A percentile compares a stretch with the other conserved stretches of the same genome.
phyloP scores from a whole-genome alignment of 2,329 filamentous ascomycete species.

The Chrysoporthe puriensis region DNA sequence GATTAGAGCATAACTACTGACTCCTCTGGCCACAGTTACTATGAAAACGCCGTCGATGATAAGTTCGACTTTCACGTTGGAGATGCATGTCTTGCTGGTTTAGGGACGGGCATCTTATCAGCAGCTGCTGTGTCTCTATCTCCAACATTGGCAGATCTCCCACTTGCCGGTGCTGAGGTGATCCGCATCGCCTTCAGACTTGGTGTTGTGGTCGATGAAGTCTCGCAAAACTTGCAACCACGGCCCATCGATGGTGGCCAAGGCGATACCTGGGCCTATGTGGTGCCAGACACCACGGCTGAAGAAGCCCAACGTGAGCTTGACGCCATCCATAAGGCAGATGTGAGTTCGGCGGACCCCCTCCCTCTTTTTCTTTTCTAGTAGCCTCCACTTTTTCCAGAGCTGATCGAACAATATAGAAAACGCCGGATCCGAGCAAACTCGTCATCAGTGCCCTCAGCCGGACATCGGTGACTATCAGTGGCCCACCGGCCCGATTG shows the following conservation, averaged over 20 bases:
- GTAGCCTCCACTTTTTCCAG: no score
- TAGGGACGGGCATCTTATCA: constrained; percentile 50
- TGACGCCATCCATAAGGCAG: constrained; percentile 37
- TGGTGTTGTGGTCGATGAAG: constrained; percentile 46
- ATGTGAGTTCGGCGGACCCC: constrained; percentile 21
- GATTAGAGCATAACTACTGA: not conserved
- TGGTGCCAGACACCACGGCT: constrained; percentile 40
- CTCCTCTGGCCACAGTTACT: constrained; percentile 33
- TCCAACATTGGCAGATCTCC: constrained; percentile 42
- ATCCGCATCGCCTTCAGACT: constrained; percentile 50
- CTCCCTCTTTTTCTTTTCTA: not conserved
- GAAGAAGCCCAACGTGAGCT: constrained; percentile 43
- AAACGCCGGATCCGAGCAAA: constrained; percentile 38
- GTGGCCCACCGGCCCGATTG: constrained; percentile 42
- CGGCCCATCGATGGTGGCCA: constrained; percentile 29
- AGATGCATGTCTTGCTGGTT: constrained; percentile 41
- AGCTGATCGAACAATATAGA: constrained; percentile 16
- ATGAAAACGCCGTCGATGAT: constrained; percentile 33
- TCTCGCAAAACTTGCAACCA: constrained; percentile 48
- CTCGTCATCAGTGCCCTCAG: constrained; percentile 46
- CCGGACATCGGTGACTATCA: constrained; percentile 41
- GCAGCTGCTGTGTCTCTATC: constrained; percentile 47
- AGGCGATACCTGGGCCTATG: constrained; percentile 46
- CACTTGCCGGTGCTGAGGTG: constrained; percentile 45
- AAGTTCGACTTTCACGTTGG: constrained; percentile 33